Evolutionary conservation across 2,329 filamentous ascomycete genomes (phyloP).

Genomic region (Fusarium duplospermum): DNA sequence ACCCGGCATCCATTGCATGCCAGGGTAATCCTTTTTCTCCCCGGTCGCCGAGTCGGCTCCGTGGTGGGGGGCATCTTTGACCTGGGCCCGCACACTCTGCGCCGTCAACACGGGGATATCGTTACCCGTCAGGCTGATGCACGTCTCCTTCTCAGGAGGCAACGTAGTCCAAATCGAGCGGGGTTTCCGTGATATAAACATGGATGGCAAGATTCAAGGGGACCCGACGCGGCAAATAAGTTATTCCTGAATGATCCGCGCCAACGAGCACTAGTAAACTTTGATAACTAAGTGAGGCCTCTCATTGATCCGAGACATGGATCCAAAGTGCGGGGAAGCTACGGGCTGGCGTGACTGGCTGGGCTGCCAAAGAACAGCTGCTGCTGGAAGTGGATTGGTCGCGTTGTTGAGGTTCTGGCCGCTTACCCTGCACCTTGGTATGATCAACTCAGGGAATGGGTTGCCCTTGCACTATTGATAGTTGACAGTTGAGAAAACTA

Average conservation of each 20-base stretch:
- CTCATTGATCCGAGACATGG: neutral
- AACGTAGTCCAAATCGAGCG: neutral
- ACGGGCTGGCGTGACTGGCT: neutral
- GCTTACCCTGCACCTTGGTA: neutral
- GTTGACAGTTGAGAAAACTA: no score
- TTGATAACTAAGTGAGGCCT: neutral
- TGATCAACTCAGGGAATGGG: neutral
- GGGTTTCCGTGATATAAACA: neutral
- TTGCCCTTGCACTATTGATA: neutral
- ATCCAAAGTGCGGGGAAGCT: neutral
- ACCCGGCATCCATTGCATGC: conserved; percentile 22
- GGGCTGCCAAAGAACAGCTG: neutral
- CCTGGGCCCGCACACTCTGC: neutral
- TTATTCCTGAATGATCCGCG: neutral
- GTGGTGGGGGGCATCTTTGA: neutral
- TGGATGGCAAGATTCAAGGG: neutral
- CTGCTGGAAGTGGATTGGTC: no score
- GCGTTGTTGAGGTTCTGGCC: no score
- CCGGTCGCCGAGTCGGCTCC: neutral
- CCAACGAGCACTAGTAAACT: neutral
- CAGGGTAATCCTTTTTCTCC: conserved; percentile 14
- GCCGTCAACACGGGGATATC: neutral
- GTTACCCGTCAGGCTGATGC: neutral
- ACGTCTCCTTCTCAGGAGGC: neutral
- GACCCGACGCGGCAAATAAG: neutral